Conservation (phyloP, 768 basidiomycete species). For the Rhodotorula paludigena region DNA sequence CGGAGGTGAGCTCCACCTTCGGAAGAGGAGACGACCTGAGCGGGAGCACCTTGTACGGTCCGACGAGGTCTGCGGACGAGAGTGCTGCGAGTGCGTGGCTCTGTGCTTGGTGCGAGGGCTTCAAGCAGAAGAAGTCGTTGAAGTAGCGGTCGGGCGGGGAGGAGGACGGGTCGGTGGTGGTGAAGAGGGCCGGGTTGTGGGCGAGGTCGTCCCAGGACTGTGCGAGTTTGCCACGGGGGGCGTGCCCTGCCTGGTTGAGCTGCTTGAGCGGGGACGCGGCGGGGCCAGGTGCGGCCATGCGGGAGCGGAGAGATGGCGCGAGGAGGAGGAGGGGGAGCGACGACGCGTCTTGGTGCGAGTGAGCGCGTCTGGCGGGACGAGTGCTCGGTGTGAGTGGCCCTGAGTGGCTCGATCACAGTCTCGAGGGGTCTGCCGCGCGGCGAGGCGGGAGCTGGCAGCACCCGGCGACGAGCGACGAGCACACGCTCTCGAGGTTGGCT, state of each 20-base stretch:
- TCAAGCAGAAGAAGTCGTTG: slow-evolving; percentile 31
- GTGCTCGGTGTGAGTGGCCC: no score
- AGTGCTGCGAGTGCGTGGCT: not conserved
- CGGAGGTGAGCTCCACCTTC: no score
- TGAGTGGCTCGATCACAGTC: no score
- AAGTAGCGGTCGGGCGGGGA: slow-evolving; percentile 18
- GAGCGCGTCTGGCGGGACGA: not conserved
- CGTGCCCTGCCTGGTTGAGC: slow-evolving; percentile 10
- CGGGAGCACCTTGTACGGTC: slow-evolving; percentile 10
- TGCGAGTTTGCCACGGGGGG: slow-evolving; percentile 6
- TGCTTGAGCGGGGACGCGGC: slow-evolving; percentile 27
- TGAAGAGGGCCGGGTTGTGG: slow-evolving; percentile 10
- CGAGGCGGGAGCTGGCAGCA: no score
- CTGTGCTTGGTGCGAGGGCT: not conserved
- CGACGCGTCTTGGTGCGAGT: no score
- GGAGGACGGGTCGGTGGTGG: not conserved
- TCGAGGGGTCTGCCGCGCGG: no score
- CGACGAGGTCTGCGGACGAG: slow-evolving; percentile 1
- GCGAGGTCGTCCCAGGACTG: slow-evolving; percentile 16
- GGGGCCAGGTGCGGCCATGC: not conserved
- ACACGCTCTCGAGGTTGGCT: not conserved
- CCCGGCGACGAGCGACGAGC: no score
- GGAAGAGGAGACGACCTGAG: not conserved
- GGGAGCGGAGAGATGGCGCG: not conserved
- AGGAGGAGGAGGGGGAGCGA: not conserved